Evolutionary conservation across 768 basidiomycete species (phyloP), one percentile per base, ranked within the genome.

Genomic region (Clitopilus passeckerianus): DNA sequence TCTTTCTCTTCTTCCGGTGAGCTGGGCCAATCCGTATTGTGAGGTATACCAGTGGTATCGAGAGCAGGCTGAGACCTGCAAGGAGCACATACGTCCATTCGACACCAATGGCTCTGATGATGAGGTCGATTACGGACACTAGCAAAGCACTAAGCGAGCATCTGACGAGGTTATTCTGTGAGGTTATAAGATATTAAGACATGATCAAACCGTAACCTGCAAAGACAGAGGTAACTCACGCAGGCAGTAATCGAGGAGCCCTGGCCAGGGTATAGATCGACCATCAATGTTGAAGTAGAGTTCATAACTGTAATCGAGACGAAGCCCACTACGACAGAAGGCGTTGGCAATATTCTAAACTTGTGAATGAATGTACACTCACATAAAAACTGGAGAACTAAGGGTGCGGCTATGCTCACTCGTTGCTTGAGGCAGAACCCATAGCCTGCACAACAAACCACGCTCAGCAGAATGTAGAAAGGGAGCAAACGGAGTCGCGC

Each of bases 81-180:
- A 89, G 73, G 9, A 90, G 69, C 27, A 85, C 74, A 64, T 87
- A 91, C 2, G 89, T 83, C 86, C 87, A 91, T 6, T 89, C 89
- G 5, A 78, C 64, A 10, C 84, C 83, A n/a, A 91, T 72, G 2
- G 75, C 80, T n/a, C 77, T 75, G 37, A 89, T 71, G 24, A 90
- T 79, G 10, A 84, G 68, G 59, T 89, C 80, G 37, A 90, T 82
- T 16, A 86, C 75, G 1, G 89, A 84, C 7, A 90, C 84, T 34
- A 81, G 65, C 0, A 72, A 75, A 1, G 89, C 89, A 55, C 84
- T 84, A 37, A 88, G 61, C 1, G 77, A 74, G 66, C 89, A 89
- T 30, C 89, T 84, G 12, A 88, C 78, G n/a, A 90, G 70, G 63
- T 90, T 91, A 67, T 86, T 90, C 90, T 91, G 65, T 46, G n/a